Percentiles rank a stretch among this genome's conserved stretches.
phyloP scores from a whole-genome alignment of 1,284 basidiomycete species.

The Trametes versicolor region DNA sequence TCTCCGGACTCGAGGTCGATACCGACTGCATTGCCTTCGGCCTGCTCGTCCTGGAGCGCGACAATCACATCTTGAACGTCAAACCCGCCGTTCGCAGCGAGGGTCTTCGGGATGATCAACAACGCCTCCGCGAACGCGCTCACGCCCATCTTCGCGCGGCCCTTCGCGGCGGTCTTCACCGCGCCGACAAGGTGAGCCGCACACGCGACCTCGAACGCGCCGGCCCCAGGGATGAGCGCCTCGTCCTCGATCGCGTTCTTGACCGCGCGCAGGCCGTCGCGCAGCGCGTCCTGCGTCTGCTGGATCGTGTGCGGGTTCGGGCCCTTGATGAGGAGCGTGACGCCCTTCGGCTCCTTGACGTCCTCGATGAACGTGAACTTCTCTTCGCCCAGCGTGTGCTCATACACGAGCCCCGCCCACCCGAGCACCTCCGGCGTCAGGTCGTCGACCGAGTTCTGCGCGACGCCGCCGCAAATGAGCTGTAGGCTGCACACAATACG shows the following conservation, averaged over 20 bases:
- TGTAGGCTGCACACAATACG: constrained; percentile 69
- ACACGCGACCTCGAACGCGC: constrained; percentile 98
- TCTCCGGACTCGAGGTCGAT: constrained; percentile 95
- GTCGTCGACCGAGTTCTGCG: constrained; percentile 99
- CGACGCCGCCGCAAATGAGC: constrained; percentile 93
- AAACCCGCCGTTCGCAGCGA: constrained; percentile 96
- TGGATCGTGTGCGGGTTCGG: constrained; percentile 97
- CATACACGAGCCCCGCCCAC: constrained; percentile 98
- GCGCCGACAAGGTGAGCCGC: constrained; percentile 84
- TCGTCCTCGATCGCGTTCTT: constrained; percentile 98
- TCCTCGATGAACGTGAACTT: constrained; percentile 99
- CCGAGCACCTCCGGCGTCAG: constrained; percentile 92
- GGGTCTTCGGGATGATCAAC: constrained; percentile 95
- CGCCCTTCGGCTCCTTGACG: constrained; percentile 95
- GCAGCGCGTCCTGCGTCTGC: constrained; percentile 97
- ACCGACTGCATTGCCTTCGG: constrained; percentile 91
- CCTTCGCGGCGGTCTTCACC: constrained; percentile 90
- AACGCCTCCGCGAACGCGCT: constrained; percentile 97
- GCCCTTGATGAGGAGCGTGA: constrained; percentile 98
- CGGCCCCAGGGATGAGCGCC: constrained; percentile 91
- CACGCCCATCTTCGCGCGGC: constrained; percentile 97
- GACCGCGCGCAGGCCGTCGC: constrained; percentile 95
- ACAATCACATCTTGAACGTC: constrained; percentile 98
- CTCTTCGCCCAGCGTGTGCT: constrained; percentile 99
- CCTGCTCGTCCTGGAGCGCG: constrained; percentile 93